phyloP scores from a whole-genome alignment of 345 rosid genomes.

The Eucalyptus regnans region DNA sequence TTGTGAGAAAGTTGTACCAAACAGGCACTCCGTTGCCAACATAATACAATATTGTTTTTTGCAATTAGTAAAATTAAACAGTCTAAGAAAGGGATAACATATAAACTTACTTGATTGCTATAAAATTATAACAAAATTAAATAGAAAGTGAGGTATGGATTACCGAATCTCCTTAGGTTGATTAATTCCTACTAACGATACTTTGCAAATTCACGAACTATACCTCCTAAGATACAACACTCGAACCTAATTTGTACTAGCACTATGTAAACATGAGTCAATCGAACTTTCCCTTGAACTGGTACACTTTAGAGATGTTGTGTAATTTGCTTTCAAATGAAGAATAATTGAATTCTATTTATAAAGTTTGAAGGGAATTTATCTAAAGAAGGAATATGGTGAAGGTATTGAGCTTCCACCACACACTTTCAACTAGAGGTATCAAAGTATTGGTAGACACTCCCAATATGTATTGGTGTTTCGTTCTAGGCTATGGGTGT shows the following conservation, averaged over 20 bases:
- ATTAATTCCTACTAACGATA: no score
- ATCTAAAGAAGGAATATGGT: no score
- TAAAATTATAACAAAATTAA: background rate
- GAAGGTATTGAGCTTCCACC: no score
- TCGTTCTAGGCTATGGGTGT: accelerated
- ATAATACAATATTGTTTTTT: no score
- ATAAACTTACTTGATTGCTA: background rate
- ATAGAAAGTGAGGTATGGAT: background rate
- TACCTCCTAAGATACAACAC: background rate
- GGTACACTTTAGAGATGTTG: background rate
- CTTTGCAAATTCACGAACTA: background rate
- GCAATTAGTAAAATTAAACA: no score
- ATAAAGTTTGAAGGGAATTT: accelerated
- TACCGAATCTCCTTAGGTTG: no score
- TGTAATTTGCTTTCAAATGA: background rate
- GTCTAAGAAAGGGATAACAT: background rate
- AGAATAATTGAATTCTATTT: background rate
- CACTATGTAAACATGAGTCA: background rate
- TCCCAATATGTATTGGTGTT: background rate
- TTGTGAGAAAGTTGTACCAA: background rate
- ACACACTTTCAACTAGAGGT: background rate
- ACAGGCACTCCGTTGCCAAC: background rate
- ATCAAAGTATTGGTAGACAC: background rate
- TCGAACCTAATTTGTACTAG: no score
- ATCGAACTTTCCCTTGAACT: background rate